These are phyloP conservation scores for Solanum paucissectum DNA, from an alignment of 257 asterid genomes.

Conservation along the genomic window DNA sequence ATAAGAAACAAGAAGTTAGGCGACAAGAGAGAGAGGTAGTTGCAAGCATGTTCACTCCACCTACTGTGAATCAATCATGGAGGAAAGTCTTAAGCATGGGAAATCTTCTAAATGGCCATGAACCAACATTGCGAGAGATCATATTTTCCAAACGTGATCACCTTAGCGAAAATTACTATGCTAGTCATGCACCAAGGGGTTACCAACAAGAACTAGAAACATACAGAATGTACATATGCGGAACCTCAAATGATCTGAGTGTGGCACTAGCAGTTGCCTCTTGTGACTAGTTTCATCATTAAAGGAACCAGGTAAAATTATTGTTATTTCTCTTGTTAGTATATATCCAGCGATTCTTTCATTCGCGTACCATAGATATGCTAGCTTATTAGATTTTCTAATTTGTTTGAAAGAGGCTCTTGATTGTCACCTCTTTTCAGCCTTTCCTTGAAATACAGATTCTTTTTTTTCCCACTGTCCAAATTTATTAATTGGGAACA, in stretches of 20 bases:
- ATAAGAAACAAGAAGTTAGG: slow-evolving; percentile 41
- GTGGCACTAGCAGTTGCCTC: slow-evolving; percentile 92
- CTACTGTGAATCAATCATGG: slow-evolving; percentile 91
- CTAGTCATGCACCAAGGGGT: slow-evolving; percentile 29
- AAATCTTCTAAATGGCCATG: slow-evolving; percentile 91
- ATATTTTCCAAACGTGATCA: slow-evolving; percentile 61
- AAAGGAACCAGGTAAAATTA: neutral
- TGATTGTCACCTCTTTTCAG: neutral
- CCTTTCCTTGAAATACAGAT: neutral
- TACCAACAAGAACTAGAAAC: slow-evolving; percentile 61
- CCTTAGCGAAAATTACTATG: slow-evolving; percentile 52
- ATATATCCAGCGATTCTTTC: neutral
- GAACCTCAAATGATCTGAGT: slow-evolving; percentile 80
- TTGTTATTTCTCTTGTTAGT: neutral
- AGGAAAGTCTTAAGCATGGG: slow-evolving; percentile 94
- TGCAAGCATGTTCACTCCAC: slow-evolving; percentile 67
- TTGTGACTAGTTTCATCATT: slow-evolving; percentile 36
- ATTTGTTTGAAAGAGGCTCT: neutral
- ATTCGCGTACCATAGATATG: neutral
- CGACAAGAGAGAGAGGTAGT: slow-evolving; percentile 48
- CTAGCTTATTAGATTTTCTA: neutral
- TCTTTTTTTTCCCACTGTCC: neutral
- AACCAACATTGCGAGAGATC: slow-evolving; percentile 75
- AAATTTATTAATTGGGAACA: neutral
- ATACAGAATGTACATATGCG: slow-evolving; percentile 76